A percentile compares a stretch with the other conserved stretches of the same genome.
These are phyloP conservation scores for Fusarium compactum DNA, from an alignment of 2,329 filamentous ascomycete genomes.

Conservation along the genomic window DNA sequence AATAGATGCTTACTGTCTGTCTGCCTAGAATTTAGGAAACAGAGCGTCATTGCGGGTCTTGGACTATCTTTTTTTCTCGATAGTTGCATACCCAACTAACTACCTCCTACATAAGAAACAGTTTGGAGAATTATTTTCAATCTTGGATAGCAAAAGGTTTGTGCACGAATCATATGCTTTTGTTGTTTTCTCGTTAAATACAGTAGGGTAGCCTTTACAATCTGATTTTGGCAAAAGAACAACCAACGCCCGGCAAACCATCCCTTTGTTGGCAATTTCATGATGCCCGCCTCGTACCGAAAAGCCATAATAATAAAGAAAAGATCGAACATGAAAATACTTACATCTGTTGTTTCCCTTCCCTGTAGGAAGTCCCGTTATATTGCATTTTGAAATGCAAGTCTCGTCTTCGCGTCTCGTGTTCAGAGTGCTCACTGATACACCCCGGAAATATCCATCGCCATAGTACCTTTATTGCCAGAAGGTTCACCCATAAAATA, in stretches of 20 bases:
- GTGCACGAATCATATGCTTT: neutral
- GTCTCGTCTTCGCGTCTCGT: neutral
- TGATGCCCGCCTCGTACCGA: neutral
- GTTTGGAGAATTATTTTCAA: neutral
- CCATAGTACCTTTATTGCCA: too few species aligned
- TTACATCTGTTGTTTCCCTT: neutral
- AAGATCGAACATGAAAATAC: neutral
- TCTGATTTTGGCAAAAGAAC: neutral
- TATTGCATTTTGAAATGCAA: neutral
- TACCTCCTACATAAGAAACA: neutral
- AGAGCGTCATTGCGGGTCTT: constrained; percentile 28
- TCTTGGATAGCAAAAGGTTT: neutral
- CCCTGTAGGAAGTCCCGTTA: neutral
- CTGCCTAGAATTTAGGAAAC: neutral
- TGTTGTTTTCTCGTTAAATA: neutral
- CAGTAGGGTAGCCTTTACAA: neutral
- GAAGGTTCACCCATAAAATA: too few species aligned
- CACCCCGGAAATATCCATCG: too few species aligned
- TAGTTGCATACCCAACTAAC: constrained; percentile 1
- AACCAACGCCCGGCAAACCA: neutral
- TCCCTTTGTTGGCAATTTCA: neutral
- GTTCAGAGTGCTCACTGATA: too few species aligned
- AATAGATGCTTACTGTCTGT: neutral
- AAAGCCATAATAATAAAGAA: neutral
- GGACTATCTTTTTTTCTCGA: neutral